phyloP scores from a whole-genome alignment of 192 early-diverging fungal genomes.

The Rhizophagus prolifer region DNA sequence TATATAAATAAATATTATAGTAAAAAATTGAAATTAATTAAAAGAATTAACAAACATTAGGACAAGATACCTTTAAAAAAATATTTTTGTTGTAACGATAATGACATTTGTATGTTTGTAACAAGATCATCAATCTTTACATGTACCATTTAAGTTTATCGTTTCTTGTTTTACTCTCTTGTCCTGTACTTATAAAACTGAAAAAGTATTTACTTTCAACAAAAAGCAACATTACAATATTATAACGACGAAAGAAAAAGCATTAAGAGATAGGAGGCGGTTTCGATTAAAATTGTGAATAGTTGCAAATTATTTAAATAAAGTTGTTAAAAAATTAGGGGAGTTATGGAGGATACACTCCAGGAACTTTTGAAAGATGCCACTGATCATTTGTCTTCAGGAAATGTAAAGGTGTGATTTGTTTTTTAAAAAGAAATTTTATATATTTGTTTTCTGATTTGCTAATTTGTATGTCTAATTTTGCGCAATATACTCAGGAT shows the following conservation, averaged over 20 bases:
- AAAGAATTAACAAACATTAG: not conserved
- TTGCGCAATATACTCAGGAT: constrained; percentile 41
- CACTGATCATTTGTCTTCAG: constrained; percentile 39
- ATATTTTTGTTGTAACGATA: constrained; percentile 3
- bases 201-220: constrained; percentile 1
- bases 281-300: not conserved
- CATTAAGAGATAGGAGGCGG: not conserved
- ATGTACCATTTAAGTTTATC: constrained; percentile 12
- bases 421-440: not conserved
- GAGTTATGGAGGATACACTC: constrained; percentile 43
- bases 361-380: constrained; percentile 39
- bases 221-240: constrained; percentile 12
- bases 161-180: not conserved
- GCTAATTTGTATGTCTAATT: not conserved
- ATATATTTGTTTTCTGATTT: not conserved
- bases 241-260: not conserved
- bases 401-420: constrained; percentile 49
- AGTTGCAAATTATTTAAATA: not conserved
- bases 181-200: not conserved
- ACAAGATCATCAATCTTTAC: constrained; percentile 4
- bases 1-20: not conserved
- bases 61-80: not conserved
- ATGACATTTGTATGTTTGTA: constrained; percentile 6
- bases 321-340: not conserved
- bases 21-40: not conserved